Evolutionary conservation across 2,329 filamentous ascomycete genomes (phyloP).

Genomic region (Penicillium sp.): DNA sequence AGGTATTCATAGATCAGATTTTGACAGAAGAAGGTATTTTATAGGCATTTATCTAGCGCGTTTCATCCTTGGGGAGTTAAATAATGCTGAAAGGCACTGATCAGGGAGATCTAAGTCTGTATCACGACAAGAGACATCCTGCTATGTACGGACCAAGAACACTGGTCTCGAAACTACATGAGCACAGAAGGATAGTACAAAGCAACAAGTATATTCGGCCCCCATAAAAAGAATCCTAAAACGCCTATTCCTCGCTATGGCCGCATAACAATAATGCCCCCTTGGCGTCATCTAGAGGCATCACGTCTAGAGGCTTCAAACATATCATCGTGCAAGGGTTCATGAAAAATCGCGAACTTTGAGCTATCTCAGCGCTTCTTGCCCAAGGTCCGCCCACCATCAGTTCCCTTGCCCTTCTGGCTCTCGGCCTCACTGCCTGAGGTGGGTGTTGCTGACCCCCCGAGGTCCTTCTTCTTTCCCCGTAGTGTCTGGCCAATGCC

Average conservation of each 20-base stretch:
- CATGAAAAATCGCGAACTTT: conserved; percentile 3
- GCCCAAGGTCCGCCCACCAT: conserved; percentile 25
- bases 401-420: conserved; percentile 25
- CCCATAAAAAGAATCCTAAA: conserved; percentile 13
- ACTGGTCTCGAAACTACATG: background rate
- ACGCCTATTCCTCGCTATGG: conserved; percentile 36
- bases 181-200: background rate
- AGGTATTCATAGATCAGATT: too few species aligned
- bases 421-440: conserved; percentile 40
- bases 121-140: too few species aligned
- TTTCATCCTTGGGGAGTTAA: too few species aligned
- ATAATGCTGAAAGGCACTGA: too few species aligned
- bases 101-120: too few species aligned
- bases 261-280: conserved; percentile 11
- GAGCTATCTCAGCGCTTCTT: conserved; percentile 20
- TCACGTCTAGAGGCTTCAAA: conserved; percentile 15
- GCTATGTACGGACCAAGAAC: too few species aligned
- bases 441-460: conserved; percentile 41
- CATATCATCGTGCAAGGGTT: conserved; percentile 11
- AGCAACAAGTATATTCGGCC: background rate
- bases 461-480: conserved; percentile 69
- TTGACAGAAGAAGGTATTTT: too few species aligned
- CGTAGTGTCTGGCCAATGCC: conserved; percentile 83
- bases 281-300: conserved; percentile 13
- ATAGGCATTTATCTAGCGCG: too few species aligned